Conservation (phyloP, 345 rosid genomes). For the Murraya paniculata region DNA sequence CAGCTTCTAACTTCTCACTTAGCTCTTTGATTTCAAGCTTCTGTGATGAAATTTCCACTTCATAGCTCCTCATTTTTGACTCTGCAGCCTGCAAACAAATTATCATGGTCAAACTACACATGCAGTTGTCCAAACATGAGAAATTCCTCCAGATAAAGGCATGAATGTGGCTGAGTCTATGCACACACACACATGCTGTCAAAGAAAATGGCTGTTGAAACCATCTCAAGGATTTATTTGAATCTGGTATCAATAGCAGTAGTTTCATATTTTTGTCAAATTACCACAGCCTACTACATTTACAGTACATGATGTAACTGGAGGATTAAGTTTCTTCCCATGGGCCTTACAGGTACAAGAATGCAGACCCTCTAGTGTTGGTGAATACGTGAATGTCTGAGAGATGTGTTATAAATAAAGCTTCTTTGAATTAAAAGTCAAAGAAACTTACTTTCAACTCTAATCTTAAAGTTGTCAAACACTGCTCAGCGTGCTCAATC, state of each 20-base stretch:
- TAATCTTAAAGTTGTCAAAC: slow-evolving; percentile 68
- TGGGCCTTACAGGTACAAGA: not conserved
- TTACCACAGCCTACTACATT: not conserved
- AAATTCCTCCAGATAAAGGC: not conserved
- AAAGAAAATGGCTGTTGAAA: not conserved
- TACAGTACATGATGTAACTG: not conserved
- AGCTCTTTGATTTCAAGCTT: slow-evolving; percentile 57
- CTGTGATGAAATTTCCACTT: slow-evolving; percentile 57
- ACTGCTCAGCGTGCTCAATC: slow-evolving; percentile 79
- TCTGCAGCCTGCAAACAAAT: slow-evolving; percentile 76
- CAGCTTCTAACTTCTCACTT: slow-evolving; percentile 62
- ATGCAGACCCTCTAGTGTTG: not conserved
- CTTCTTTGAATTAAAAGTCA: not conserved
- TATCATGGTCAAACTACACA: slow-evolving; percentile 9
- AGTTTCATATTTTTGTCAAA: not conserved
- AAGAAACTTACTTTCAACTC: slow-evolving; percentile 73
- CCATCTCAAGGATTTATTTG: not conserved
- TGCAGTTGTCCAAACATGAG: not conserved
- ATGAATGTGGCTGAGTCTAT: not conserved
- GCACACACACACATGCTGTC: not conserved
- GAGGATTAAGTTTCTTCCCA: not conserved
- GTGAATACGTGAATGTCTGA: not conserved
- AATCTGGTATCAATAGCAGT: not conserved
- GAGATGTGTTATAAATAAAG: not conserved
- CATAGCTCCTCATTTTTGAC: slow-evolving; percentile 76